These are phyloP conservation scores for Macrophomina pseudophaseolina DNA, from an alignment of 2,329 filamentous ascomycete genomes.

Conservation along the genomic window DNA sequence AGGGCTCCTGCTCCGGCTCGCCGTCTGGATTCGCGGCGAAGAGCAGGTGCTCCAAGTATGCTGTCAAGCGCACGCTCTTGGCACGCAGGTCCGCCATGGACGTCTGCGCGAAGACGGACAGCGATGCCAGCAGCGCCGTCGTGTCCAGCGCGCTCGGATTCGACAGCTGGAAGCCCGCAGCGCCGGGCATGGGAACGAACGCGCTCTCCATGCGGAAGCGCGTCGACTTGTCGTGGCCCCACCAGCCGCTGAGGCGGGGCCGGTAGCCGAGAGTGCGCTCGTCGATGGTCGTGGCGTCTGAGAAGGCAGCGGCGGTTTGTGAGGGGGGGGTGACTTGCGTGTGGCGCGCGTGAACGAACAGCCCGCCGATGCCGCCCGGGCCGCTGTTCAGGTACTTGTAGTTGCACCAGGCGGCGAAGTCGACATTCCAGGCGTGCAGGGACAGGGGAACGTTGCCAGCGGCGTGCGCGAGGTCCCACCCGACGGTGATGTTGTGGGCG, in stretches of 20 bases:
- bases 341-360: slow-evolving; percentile 80
- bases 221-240: slow-evolving; percentile 77
- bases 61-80: slow-evolving; percentile 75
- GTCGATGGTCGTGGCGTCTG: slow-evolving; percentile 36
- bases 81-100: slow-evolving; percentile 70
- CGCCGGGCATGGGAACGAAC: slow-evolving; percentile 78
- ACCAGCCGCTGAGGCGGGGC: slow-evolving; percentile 81
- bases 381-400: slow-evolving; percentile 95
- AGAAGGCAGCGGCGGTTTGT: slow-evolving; percentile 31
- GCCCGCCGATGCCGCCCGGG: slow-evolving; percentile 77
- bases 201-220: slow-evolving; percentile 84
- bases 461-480: slow-evolving; percentile 89
- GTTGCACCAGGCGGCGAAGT: slow-evolving; percentile 91
- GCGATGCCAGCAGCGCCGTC: slow-evolving; percentile 72
- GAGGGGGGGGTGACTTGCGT: slow-evolving; percentile 56
- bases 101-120: slow-evolving; percentile 76
- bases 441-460: slow-evolving; percentile 80
- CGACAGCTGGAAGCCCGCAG: slow-evolving; percentile 81
- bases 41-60: slow-evolving; percentile 75
- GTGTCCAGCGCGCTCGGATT: slow-evolving; percentile 83
- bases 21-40: slow-evolving; percentile 31
- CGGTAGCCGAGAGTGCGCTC: slow-evolving; percentile 54
- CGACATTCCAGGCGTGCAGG: slow-evolving; percentile 87
- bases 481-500: slow-evolving; percentile 71
- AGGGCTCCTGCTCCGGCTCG: slow-evolving; percentile 31